Percentiles rank a stretch among this genome's conserved stretches.
Conservation (phyloP, 192 early-diverging fungal genomes). For the Linnemannia zychae region DNA sequence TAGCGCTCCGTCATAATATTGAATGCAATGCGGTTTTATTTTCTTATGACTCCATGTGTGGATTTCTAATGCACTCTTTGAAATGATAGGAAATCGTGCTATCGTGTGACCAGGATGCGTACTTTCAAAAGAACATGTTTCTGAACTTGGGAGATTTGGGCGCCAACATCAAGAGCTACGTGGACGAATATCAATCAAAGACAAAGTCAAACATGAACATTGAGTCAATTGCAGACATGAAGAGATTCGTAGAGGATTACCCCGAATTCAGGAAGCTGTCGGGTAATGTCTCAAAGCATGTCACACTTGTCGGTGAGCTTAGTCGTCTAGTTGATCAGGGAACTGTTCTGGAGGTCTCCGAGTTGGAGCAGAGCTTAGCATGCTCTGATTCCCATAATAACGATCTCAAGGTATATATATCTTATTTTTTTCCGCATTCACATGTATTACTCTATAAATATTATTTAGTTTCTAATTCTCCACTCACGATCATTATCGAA, state of each 20-base stretch:
- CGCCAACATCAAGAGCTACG: slow-evolving; percentile 92
- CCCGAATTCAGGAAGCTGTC: slow-evolving; percentile 97
- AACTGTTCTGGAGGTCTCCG: slow-evolving; percentile 86
- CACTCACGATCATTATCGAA: no score
- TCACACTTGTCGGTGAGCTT: slow-evolving; percentile 96
- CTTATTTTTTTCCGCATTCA: not conserved
- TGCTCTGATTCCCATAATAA: slow-evolving; percentile 86
- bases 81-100: slow-evolving; percentile 86
- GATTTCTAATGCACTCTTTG: not conserved
- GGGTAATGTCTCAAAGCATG: slow-evolving; percentile 98
- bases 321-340: slow-evolving; percentile 83
- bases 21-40: not conserved
- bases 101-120: slow-evolving; percentile 90
- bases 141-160: slow-evolving; percentile 97
- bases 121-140: slow-evolving; percentile 92
- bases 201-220: slow-evolving; percentile 92
- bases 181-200: slow-evolving; percentile 94
- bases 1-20: slow-evolving; percentile 21
- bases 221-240: slow-evolving; percentile 98
- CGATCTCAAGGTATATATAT: slow-evolving; percentile 78
- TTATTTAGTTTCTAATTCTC: not conserved
- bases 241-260: slow-evolving; percentile 98
- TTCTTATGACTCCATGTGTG: not conserved
- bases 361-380: slow-evolving; percentile 96
- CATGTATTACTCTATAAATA: no score